Evolutionary conservation across 345 rosid genomes (phyloP).

Genomic region (Rubroshorea leprosula): DNA sequence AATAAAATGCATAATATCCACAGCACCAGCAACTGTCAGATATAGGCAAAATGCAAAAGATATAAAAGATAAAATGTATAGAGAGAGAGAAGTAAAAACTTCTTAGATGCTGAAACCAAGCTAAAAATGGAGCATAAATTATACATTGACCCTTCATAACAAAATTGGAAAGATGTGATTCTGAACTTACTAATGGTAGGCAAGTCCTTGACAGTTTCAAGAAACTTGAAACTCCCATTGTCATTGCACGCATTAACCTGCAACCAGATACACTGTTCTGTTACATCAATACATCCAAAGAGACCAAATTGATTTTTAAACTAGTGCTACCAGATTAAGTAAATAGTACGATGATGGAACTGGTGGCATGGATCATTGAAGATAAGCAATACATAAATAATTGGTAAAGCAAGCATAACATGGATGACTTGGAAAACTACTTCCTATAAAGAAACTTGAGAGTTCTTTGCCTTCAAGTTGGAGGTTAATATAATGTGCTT

Average conservation of each 20-base stretch:
- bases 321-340: not conserved
- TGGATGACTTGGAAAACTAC: not conserved
- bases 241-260: constrained; percentile 46
- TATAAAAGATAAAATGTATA: too few species aligned
- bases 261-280: constrained; percentile 11
- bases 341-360: not conserved
- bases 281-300: constrained; percentile 6
- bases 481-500: not conserved
- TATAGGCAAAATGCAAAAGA: too few species aligned
- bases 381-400: not conserved
- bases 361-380: not conserved
- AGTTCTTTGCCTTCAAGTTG: not conserved
- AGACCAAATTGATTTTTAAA: not conserved
- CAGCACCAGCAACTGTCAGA: too few species aligned
- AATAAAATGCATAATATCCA: too few species aligned
- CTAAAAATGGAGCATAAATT: not conserved
- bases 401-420: not conserved
- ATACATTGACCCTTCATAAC: not conserved
- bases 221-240: constrained; percentile 63
- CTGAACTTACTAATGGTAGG: constrained; percentile 75
- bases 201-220: constrained; percentile 68
- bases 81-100: too few species aligned
- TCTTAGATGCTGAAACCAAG: not conserved
- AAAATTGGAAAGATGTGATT: not conserved
- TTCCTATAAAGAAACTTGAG: not conserved